phyloP scores from a whole-genome alignment of 1,284 basidiomycete species.

The Apiotrichum akiyoshidainum region DNA sequence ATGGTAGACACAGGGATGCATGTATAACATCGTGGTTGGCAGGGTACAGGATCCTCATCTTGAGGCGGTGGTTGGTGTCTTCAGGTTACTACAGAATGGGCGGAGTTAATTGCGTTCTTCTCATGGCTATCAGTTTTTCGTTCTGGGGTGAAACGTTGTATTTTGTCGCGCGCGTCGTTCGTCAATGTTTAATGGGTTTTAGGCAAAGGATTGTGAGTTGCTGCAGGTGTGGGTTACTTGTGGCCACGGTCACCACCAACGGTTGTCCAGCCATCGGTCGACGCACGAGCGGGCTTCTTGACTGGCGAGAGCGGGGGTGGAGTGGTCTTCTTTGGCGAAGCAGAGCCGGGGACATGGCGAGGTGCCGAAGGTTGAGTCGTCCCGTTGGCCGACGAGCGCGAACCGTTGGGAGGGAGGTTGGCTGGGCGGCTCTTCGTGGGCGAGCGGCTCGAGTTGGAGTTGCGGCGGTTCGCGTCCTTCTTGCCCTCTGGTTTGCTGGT shows the following conservation, averaged over 20 bases:
- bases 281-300: not conserved
- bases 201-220: not conserved
- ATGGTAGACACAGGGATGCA: not conserved
- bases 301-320: not conserved
- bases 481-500: not conserved
- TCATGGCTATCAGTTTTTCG: not conserved
- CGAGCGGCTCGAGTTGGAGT: not conserved
- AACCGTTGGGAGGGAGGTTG: not conserved
- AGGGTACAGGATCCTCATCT: not conserved
- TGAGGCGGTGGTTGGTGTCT: not conserved
- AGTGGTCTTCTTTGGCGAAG: conserved; percentile 3
- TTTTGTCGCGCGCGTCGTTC: too few species aligned
- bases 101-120: not conserved
- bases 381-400: not conserved
- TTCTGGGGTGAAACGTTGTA: not conserved
- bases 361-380: not conserved
- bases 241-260: conserved; percentile 4
- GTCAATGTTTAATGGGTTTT: not conserved
- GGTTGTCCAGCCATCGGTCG: conserved; percentile 15
- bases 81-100: not conserved
- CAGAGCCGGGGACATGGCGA: conserved; percentile 12
- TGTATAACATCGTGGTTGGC: not conserved
- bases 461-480: not conserved
- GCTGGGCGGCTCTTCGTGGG: not conserved
- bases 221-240: not conserved